A percentile compares a stretch with the other conserved stretches of the same genome.
phyloP scores from a whole-genome alignment of 345 rosid species.

The Cochlearia excelsa region DNA sequence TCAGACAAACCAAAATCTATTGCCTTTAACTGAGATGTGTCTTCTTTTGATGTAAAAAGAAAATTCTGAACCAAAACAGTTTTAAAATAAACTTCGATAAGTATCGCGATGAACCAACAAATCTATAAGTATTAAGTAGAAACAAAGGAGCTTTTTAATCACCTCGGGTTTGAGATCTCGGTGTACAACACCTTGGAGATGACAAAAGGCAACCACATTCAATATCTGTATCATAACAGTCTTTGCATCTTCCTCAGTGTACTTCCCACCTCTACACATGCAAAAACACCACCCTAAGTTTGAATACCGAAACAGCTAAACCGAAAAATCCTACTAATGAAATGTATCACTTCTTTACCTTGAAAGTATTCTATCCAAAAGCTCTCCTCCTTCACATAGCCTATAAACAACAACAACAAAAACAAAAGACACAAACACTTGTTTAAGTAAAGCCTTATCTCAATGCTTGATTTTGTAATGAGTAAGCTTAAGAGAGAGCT shows the following conservation, averaged over 20 bases:
- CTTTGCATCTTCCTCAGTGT: conserved; percentile 94
- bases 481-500: conserved; percentile 32
- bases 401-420: conserved; percentile 38
- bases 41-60: conserved; percentile 78
- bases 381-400: conserved; percentile 98
- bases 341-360: conserved; percentile 47
- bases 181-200: conserved; percentile 97
- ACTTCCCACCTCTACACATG: conserved; percentile 83
- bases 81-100: conserved; percentile 25
- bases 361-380: conserved; percentile 90
- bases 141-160: not conserved
- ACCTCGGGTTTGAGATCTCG: conserved; percentile 99
- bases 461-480: not conserved
- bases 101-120: conserved; percentile 4
- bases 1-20: conserved; percentile 99
- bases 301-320: conserved; percentile 2
- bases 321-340: conserved; percentile 7
- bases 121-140: not conserved
- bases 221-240: conserved; percentile 84
- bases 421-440: not conserved
- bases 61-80: conserved; percentile 68
- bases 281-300: conserved; percentile 2
- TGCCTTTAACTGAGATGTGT: conserved; percentile 73
- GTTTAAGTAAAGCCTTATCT: not conserved
- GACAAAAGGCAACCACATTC: conserved; percentile 89